Evolutionary conservation across 208 protist genomes (phyloP).

Genomic region (Wallacemonas collosoma): DNA sequence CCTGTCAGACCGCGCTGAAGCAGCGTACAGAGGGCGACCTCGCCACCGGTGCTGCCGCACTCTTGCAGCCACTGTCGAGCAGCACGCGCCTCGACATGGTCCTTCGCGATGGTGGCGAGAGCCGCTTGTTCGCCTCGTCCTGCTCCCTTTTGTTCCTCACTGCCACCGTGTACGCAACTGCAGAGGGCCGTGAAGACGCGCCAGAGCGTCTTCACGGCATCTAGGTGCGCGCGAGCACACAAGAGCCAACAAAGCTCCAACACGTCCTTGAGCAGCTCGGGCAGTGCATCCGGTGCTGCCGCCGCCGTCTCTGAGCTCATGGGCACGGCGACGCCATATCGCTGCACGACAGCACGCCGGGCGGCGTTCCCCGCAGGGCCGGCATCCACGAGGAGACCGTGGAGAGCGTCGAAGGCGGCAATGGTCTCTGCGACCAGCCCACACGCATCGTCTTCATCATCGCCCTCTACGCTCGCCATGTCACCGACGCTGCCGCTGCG

Average conservation of each 20-base stretch:
- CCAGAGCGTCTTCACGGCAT: neutral
- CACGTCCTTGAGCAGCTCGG: neutral
- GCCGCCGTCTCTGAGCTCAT: neutral
- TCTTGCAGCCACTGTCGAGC: neutral
- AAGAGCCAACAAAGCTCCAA: constrained; percentile 8
- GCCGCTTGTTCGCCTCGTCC: no score
- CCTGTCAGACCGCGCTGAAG: neutral
- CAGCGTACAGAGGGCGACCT: constrained; percentile 4
- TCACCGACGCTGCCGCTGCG: neutral
- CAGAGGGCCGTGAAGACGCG: neutral
- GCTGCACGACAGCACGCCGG: neutral
- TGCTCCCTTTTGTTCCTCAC: no score
- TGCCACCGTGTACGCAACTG: neutral
- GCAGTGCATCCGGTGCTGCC: neutral
- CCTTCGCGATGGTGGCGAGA: no score
- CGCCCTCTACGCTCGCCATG: neutral
- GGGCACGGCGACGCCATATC: neutral
- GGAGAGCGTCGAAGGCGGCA: constrained; percentile 3
- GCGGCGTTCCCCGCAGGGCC: neutral
- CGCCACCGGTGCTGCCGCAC: neutral
- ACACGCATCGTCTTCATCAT: neutral
- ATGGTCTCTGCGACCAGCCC: neutral
- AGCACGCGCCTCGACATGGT: neutral
- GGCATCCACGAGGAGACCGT: neutral
- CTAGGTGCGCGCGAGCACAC: neutral